A percentile compares a stretch with the other conserved stretches of the same genome.
phyloP scores from a whole-genome alignment of 176 grass and related monocot genomes.

The Microstegium vimineum region DNA sequence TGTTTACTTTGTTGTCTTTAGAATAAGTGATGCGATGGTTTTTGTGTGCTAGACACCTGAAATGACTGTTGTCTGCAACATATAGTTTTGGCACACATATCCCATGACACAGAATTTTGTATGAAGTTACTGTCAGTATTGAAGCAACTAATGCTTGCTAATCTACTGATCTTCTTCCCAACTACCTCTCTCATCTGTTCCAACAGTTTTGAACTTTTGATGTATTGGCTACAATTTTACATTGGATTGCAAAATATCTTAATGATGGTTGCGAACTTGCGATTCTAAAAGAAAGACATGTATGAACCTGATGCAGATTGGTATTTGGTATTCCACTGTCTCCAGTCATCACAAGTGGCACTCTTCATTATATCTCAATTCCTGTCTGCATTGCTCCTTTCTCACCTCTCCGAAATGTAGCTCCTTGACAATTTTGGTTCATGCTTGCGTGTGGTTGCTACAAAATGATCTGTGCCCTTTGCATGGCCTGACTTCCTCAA shows the following conservation, averaged over 20 bases:
- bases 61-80: neutral
- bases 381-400: neutral
- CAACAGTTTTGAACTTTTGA: neutral
- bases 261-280: neutral
- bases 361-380: neutral
- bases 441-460: neutral
- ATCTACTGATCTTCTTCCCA: neutral
- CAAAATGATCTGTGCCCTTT: neutral
- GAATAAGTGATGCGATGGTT: slow-evolving; percentile 27
- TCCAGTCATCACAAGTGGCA: neutral
- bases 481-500: neutral
- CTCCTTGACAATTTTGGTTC: neutral
- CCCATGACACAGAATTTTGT: neutral
- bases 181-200: neutral
- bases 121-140: neutral
- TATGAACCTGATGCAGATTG: neutral
- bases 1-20: slow-evolving; percentile 23
- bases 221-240: neutral
- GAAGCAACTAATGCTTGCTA: neutral
- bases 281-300: neutral
- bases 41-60: slow-evolving; percentile 11
- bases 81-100: neutral
- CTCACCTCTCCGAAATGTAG: neutral
- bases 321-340: neutral
- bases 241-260: neutral